These are phyloP conservation scores for Chimonanthus praecox DNA, from an alignment of 164 flowering plant genomes.

Conservation along the genomic window DNA sequence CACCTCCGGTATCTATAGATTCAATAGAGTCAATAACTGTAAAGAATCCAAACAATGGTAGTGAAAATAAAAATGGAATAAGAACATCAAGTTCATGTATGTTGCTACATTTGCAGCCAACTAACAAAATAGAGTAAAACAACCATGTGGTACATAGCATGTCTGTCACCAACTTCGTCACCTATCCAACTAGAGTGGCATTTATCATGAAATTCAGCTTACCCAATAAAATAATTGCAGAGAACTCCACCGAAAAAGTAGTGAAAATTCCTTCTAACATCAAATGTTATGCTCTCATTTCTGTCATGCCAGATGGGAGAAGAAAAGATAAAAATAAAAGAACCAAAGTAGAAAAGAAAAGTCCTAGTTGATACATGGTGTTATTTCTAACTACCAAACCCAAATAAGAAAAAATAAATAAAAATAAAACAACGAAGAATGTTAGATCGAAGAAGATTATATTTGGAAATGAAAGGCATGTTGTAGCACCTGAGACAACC, in stretches of 20 bases:
- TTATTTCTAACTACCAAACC: neutral
- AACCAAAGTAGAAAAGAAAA: too few relatives aligned
- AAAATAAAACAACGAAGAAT: neutral
- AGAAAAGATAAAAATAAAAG: too few relatives aligned
- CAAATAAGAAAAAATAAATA: neutral
- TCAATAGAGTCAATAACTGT: neutral
- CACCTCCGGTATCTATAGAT: conserved; percentile 24
- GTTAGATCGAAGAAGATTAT: neutral
- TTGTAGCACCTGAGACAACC: conserved; percentile 31
- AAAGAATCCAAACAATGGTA: neutral
- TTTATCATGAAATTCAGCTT: too few relatives aligned
- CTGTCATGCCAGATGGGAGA: too few relatives aligned
- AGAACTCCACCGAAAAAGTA: neutral
- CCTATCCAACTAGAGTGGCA: neutral
- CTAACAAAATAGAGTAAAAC: neutral
- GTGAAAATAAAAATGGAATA: neutral
- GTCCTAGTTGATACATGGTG: neutral
- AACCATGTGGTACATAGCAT: neutral
- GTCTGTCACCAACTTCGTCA: neutral
- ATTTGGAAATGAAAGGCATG: too few relatives aligned
- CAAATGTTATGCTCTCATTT: too few relatives aligned
- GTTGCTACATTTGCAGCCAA: neutral
- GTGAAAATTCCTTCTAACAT: neutral
- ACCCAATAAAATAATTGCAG: neutral
- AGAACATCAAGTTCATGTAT: neutral